Percentiles rank a stretch among this genome's conserved stretches.
Conservation (phyloP, 176 grass and related monocot species). For the Oryza meridionalis region DNA sequence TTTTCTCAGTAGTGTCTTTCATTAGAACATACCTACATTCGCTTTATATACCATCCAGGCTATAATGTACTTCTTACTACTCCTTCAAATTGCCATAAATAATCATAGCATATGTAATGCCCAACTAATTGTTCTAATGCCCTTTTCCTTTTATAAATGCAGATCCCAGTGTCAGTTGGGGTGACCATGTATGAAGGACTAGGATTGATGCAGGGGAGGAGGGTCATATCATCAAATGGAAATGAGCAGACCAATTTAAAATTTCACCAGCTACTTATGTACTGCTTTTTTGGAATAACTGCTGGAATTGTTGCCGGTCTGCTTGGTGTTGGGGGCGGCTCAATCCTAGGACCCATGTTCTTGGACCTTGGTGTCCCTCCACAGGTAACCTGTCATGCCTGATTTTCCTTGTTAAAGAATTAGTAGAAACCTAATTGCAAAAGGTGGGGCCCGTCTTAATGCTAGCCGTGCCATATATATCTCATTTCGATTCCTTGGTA, state of each 20-base stretch:
- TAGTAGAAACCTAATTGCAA: too few species aligned
- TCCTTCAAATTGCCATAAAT: neutral
- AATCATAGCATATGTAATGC: neutral
- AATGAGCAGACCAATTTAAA: slow-evolving; percentile 40
- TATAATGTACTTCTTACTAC: neutral
- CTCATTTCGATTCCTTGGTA: too few species aligned
- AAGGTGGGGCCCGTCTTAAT: too few species aligned
- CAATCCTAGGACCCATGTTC: slow-evolving; percentile 82
- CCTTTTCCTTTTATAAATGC: neutral
- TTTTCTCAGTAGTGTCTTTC: neutral
- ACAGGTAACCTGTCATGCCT: slow-evolving; percentile 39
- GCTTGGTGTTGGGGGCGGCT: slow-evolving; percentile 79
- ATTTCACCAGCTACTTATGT: slow-evolving; percentile 48
- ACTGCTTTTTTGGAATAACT: slow-evolving; percentile 54
- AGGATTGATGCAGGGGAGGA: slow-evolving; percentile 59
- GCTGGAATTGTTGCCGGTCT: slow-evolving; percentile 67
- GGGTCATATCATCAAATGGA: slow-evolving; percentile 60
- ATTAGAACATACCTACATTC: neutral
- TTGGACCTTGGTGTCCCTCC: slow-evolving; percentile 78
- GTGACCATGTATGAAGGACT: slow-evolving; percentile 61
- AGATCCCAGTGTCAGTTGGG: slow-evolving; percentile 71
- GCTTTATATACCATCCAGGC: neutral
- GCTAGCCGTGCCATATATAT: too few species aligned
- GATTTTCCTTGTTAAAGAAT: neutral
- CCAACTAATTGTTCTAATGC: neutral